Conservation (phyloP, 495 filamentous ascomycete genomes). For the Talaromyces borbonicus region DNA sequence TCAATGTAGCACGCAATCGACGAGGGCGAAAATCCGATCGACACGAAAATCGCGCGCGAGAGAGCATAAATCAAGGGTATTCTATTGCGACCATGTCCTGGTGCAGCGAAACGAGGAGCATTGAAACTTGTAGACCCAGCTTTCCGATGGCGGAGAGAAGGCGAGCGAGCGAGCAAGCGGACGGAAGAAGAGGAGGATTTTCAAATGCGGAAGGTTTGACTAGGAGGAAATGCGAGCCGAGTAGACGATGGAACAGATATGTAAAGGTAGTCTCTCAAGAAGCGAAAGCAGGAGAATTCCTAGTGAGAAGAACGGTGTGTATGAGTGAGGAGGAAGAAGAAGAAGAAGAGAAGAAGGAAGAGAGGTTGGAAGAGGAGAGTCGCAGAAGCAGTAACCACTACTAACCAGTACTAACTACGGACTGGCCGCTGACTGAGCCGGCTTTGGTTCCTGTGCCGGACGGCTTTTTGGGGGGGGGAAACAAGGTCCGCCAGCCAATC, state of each 20-base stretch:
- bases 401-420: too few species aligned
- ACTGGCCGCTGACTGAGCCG: slow-evolving; percentile 3
- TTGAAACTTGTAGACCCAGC: slow-evolving; percentile 5
- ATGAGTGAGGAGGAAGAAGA: background rate
- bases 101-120: slow-evolving; percentile 3
- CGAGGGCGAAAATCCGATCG: background rate
- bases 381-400: background rate
- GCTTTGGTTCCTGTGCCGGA: slow-evolving; percentile 6
- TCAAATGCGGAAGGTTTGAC: too few species aligned
- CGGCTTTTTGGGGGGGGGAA: slow-evolving; percentile 24
- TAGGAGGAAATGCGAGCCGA: slow-evolving; percentile 7
- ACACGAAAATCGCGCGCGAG: background rate
- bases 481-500: slow-evolving; percentile 13
- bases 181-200: background rate
- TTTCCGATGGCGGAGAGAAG: slow-evolving; percentile 7
- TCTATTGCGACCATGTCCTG: background rate
- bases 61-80: background rate
- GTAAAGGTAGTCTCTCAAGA: too few species aligned
- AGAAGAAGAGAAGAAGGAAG: background rate
- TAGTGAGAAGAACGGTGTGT: slow-evolving; percentile 15
- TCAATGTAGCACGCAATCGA: background rate
- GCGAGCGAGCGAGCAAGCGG: background rate
- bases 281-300: too few species aligned
- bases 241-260: slow-evolving; percentile 3
- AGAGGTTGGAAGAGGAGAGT: slow-evolving; percentile 25